Percentiles rank a stretch among this genome's conserved stretches.
Conservation (phyloP, 1,284 basidiomycete genomes). For the Irpex sp. region DNA sequence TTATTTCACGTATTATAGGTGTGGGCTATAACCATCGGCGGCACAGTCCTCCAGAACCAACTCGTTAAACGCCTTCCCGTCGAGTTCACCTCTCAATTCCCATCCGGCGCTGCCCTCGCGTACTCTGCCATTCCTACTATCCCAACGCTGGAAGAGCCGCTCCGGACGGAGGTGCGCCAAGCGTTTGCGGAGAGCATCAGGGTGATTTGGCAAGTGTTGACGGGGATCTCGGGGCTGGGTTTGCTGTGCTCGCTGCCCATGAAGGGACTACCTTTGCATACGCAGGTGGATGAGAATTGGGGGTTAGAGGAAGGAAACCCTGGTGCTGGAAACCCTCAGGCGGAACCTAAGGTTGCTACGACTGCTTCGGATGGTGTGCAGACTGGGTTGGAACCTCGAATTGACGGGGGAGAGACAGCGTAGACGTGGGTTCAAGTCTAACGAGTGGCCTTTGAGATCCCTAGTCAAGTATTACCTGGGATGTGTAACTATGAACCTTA, state of each 20-base stretch:
- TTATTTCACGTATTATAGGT: conserved; percentile 12
- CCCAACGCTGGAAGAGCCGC: conserved; percentile 16
- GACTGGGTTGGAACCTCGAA: neutral
- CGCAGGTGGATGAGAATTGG: conserved; percentile 6
- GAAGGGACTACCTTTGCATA: conserved; percentile 7
- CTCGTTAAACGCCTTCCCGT: conserved; percentile 18
- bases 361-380: neutral
- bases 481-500: too few relatives aligned
- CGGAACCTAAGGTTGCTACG: neutral
- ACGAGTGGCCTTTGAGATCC: too few relatives aligned
- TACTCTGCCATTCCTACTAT: conserved; percentile 25
- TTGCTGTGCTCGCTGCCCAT: conserved; percentile 8
- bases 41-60: conserved; percentile 26
- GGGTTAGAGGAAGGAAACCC: neutral
- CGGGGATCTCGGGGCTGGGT: conserved; percentile 7
- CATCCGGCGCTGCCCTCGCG: conserved; percentile 15
- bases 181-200: conserved; percentile 14
- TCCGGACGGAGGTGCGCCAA: conserved; percentile 15
- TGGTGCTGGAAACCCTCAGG: neutral
- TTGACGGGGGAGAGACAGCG: too few relatives aligned
- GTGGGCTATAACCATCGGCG: conserved; percentile 27
- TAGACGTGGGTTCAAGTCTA: too few relatives aligned
- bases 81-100: conserved; percentile 18
- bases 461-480: too few relatives aligned
- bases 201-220: conserved; percentile 18